phyloP scores from a whole-genome alignment of 257 asterid genomes.

The Scutellaria baicalensis region DNA sequence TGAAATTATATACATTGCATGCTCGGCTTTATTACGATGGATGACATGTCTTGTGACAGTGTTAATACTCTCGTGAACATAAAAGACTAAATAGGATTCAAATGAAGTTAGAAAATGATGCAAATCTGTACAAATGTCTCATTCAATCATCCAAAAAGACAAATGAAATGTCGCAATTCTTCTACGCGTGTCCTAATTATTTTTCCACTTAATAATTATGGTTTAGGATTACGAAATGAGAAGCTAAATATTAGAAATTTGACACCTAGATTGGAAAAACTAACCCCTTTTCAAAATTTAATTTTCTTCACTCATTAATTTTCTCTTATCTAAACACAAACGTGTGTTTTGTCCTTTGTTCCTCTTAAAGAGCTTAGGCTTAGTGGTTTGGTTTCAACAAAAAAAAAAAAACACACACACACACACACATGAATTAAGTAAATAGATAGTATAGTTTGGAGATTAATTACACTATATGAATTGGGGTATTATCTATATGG shows the following conservation, averaged over 20 bases:
- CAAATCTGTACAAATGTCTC: not conserved
- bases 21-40: not conserved
- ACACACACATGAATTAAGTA: too few relatives aligned
- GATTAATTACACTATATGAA: too few relatives aligned
- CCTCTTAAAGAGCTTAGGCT: too few relatives aligned
- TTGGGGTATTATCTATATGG: too few relatives aligned
- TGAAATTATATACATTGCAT: too few relatives aligned
- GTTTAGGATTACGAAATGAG: not conserved
- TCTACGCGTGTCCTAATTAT: not conserved
- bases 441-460: too few relatives aligned
- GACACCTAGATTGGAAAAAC: constrained; percentile 4
- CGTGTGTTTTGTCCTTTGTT: too few relatives aligned
- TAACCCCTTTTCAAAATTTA: not conserved
- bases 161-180: not conserved
- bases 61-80: not conserved
- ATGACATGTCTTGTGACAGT: not conserved
- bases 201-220: not conserved
- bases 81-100: not conserved
- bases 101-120: not conserved
- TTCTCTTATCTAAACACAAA: too few relatives aligned
- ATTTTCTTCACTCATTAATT: too few relatives aligned
- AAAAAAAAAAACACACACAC: too few relatives aligned
- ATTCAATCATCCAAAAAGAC: not conserved
- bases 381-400: too few relatives aligned
- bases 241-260: not conserved